phyloP scores from a whole-genome alignment of 1,284 basidiomycete species.

The Cutaneotrichosporon dermatis region DNA sequence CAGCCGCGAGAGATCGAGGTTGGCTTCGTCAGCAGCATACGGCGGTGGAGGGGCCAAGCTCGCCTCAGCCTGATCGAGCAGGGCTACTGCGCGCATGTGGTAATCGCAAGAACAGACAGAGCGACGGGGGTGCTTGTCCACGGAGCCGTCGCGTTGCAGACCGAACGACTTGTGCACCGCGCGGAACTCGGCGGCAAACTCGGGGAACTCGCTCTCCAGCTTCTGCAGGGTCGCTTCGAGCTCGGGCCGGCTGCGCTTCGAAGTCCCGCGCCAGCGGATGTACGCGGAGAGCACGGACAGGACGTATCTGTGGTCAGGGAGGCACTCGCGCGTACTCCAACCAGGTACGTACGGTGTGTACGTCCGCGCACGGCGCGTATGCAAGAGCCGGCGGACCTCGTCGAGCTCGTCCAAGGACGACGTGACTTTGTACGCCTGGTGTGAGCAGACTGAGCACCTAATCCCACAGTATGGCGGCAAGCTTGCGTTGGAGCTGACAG shows the following conservation, averaged over 20 bases:
- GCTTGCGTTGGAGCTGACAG: no score
- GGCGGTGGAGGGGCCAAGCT: conserved; percentile 31
- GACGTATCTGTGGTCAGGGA: conserved; percentile 3
- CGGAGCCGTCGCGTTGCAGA: background rate
- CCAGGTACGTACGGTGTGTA: background rate
- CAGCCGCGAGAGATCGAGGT: conserved; percentile 32
- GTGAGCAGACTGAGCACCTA: background rate
- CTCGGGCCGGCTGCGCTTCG: background rate
- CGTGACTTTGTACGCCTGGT: background rate
- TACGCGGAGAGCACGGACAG: conserved; percentile 3
- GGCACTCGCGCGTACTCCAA: background rate
- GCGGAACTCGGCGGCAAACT: conserved; percentile 8
- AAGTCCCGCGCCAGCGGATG: background rate
- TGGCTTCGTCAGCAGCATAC: conserved; percentile 38
- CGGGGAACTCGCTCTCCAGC: conserved; percentile 7
- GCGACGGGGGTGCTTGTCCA: background rate
- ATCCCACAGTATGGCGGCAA: background rate
- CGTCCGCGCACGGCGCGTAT: background rate
- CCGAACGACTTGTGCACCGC: background rate
- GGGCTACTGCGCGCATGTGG: background rate
- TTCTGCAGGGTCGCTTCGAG: background rate
- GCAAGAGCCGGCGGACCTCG: conserved; percentile 1
- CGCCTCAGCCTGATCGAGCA: background rate
- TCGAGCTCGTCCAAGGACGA: background rate
- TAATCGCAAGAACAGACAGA: background rate